A percentile compares a stretch with the other conserved stretches of the same genome.
These are phyloP conservation scores for Priceomyces haplophilus DNA, from an alignment of 805 yeast species.

Conservation along the genomic window DNA sequence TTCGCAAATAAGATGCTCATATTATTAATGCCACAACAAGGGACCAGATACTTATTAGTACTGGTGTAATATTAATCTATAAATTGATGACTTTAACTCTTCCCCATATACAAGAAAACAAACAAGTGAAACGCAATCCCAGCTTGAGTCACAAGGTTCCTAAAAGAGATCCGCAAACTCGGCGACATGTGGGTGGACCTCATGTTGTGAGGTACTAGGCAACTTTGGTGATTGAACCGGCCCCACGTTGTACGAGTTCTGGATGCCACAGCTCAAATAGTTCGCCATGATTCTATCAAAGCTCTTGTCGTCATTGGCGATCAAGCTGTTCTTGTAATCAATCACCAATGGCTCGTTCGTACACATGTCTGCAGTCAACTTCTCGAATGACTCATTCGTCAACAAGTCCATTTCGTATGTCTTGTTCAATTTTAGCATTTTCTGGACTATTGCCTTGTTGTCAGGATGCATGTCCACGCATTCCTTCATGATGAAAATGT, in stretches of 20 bases:
- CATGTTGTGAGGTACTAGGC: slow-evolving; percentile 1
- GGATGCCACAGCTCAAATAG: slow-evolving; percentile 32
- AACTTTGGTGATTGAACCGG: neutral
- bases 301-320: slow-evolving; percentile 38
- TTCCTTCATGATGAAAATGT: slow-evolving; percentile 22
- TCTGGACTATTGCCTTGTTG: slow-evolving; percentile 23
- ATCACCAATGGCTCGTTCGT: slow-evolving; percentile 24
- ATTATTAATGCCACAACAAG: neutral
- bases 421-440: slow-evolving; percentile 12
- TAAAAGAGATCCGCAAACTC: slow-evolving; percentile 45
- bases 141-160: slow-evolving; percentile 3
- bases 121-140: neutral
- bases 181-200: slow-evolving; percentile 41
- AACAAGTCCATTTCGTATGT: slow-evolving; percentile 9
- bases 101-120: slow-evolving; percentile 1
- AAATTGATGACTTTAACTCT: neutral
- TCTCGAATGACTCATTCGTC: slow-evolving; percentile 11
- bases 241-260: slow-evolving; percentile 12
- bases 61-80: slow-evolving; percentile 4
- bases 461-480: slow-evolving; percentile 36
- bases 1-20: neutral
- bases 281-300: slow-evolving; percentile 40
- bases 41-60: neutral
- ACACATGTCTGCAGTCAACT: neutral
- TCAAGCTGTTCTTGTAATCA: slow-evolving; percentile 37